phyloP scores from a whole-genome alignment of 2,329 filamentous ascomycete genomes.

The Grosmannia penicillata region DNA sequence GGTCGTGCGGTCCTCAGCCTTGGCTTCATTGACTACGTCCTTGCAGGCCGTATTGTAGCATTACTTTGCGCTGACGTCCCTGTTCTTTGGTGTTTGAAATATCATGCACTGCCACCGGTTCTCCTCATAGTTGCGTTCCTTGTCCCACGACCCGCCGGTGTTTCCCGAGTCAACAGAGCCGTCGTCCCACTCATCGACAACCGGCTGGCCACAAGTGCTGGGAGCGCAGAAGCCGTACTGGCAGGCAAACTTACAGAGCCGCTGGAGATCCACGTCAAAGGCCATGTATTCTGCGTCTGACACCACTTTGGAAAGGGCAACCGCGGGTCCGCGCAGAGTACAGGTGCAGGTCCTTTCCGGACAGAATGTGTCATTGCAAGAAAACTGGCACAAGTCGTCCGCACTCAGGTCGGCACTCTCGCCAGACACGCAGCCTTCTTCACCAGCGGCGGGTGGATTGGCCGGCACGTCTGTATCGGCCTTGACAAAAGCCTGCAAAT shows the following conservation, averaged over 20 bases:
- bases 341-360: conserved; percentile 9
- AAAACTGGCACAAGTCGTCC: conserved; percentile 9
- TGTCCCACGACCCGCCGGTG: not conserved
- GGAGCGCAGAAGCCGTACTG: conserved; percentile 11
- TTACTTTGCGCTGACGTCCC: not conserved
- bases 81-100: not conserved
- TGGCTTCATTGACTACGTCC: conserved; percentile 1
- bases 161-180: not conserved
- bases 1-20: conserved; percentile 3
- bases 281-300: conserved; percentile 5
- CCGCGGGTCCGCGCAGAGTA: conserved; percentile 8
- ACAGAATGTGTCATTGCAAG: conserved; percentile 8
- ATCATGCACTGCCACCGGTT: conserved; percentile 1
- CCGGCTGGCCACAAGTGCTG: conserved; percentile 5
- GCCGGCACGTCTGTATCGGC: not conserved
- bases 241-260: conserved; percentile 11
- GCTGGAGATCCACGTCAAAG: conserved; percentile 8
- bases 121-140: not conserved
- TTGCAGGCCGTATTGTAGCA: conserved; percentile 5
- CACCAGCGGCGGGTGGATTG: not conserved
- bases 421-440: not conserved
- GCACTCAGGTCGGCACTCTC: not conserved
- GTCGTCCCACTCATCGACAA: conserved; percentile 2
- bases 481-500: not conserved
- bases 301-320: conserved; percentile 9